phyloP scores from a whole-genome alignment of 768 basidiomycete species.

The Guyanaporus albipodus region DNA sequence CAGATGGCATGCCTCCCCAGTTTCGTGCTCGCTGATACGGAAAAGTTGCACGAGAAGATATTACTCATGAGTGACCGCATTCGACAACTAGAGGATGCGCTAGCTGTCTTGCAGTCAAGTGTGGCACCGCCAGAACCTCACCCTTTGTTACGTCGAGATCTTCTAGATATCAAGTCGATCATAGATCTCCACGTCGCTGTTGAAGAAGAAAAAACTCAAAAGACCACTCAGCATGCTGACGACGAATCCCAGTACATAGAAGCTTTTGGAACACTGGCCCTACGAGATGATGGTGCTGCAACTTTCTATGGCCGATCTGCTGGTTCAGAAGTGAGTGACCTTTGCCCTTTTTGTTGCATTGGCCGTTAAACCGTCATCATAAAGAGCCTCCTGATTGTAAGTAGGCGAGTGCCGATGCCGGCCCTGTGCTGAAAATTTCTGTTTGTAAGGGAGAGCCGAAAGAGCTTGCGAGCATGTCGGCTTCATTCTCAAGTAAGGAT shows the following conservation, averaged over 20 bases:
- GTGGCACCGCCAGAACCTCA: conserved; percentile 47
- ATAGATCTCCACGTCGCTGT: conserved; percentile 63
- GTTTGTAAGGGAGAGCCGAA: conserved; percentile 23
- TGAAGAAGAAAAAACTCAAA: conserved; percentile 33
- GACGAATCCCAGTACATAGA: conserved; percentile 57
- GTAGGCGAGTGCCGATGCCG: conserved; percentile 13
- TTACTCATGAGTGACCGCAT: conserved; percentile 66
- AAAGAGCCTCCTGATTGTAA: conserved; percentile 56
- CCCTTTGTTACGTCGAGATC: conserved; percentile 55
- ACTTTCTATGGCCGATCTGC: conserved; percentile 73
- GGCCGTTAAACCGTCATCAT: neutral
- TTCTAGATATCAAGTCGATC: conserved; percentile 62
- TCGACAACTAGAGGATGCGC: conserved; percentile 66
- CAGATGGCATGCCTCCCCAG: conserved; percentile 28
- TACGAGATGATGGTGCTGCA: conserved; percentile 64
- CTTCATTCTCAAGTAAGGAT: neutral
- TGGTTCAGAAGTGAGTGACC: conserved; percentile 57
- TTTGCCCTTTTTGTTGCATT: conserved; percentile 23
- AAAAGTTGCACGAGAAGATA: conserved; percentile 66
- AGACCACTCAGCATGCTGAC: conserved; percentile 26
- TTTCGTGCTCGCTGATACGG: conserved; percentile 70
- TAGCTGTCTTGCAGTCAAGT: conserved; percentile 50
- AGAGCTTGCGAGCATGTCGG: neutral
- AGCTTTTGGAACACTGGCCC: conserved; percentile 65
- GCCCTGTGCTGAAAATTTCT: neutral